Evolutionary conservation across 176 grass and related monocot genomes (phyloP).

Genomic region (Alloteropsis semialata): DNA sequence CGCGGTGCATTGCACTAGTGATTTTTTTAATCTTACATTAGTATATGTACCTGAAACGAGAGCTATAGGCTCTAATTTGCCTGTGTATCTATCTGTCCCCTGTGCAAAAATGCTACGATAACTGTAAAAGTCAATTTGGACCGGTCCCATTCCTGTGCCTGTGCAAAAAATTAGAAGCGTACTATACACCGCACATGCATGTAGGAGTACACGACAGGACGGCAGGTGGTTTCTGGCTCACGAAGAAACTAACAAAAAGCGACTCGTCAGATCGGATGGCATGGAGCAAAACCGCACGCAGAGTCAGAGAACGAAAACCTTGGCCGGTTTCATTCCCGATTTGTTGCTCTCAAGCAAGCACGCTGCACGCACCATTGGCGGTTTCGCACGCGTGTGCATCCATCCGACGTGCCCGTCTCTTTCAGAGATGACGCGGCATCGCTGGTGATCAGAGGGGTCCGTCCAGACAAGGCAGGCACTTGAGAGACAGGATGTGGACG

Average conservation of each 20-base stretch:
- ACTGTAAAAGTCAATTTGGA: too few species aligned
- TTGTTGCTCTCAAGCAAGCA: background rate
- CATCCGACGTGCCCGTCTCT: background rate
- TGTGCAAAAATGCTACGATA: too few species aligned
- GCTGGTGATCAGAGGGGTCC: background rate
- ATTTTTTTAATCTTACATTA: too few species aligned
- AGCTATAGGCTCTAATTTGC: too few species aligned
- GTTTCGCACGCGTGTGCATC: background rate
- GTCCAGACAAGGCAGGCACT: conserved; percentile 22
- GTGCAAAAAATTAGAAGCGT: too few species aligned
- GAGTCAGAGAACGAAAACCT: background rate
- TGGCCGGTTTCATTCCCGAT: background rate
- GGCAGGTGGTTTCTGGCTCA: background rate
- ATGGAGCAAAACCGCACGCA: background rate
- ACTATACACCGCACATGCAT: too few species aligned
- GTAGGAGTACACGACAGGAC: too few species aligned
- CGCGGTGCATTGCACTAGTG: too few species aligned
- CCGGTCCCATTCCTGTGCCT: too few species aligned
- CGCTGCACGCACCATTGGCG: background rate
- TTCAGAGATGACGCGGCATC: background rate
- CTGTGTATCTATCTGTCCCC: too few species aligned
- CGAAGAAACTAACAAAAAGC: background rate
- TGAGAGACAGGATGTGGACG: conserved; percentile 7
- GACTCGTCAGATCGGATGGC: background rate
- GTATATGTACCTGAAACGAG: too few species aligned